Evolutionary conservation across 331 rosid species (phyloP).

Genomic region (Arachis monticola): DNA sequence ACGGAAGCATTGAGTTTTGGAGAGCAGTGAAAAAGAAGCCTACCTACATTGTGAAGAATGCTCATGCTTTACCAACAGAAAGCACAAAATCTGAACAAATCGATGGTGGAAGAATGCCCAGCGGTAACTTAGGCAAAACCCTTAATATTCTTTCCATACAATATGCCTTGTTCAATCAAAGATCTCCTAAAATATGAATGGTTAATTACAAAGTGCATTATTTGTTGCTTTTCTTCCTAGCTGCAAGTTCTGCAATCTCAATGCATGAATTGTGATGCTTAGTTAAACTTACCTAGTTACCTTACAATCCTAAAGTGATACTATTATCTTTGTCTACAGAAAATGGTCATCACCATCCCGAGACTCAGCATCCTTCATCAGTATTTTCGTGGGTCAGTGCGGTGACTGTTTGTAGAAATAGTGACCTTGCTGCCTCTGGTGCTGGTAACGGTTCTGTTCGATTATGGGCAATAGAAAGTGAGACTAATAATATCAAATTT

Average conservation of each 20-base stretch:
- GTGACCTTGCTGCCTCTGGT: constrained; percentile 95
- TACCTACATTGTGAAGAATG: constrained; percentile 69
- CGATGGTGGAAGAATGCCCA: constrained; percentile 57
- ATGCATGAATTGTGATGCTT: background rate
- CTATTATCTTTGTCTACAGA: constrained; percentile 55
- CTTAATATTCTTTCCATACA: constrained; percentile 10
- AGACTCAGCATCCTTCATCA: constrained; percentile 51
- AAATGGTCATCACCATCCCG: constrained; percentile 57
- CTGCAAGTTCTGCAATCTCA: background rate
- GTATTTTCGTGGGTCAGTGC: constrained; percentile 89
- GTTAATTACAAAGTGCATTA: constrained; percentile 6
- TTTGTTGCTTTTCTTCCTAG: background rate
- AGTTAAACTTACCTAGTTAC: constrained; percentile 3
- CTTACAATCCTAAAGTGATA: constrained; percentile 33
- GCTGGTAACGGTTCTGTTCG: constrained; percentile 89
- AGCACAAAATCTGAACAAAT: constrained; percentile 47
- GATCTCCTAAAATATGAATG: constrained; percentile 2
- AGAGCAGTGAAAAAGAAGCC: constrained; percentile 78
- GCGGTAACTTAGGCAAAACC: constrained; percentile 66
- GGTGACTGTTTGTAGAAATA: constrained; percentile 72
- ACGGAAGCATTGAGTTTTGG: constrained; percentile 95
- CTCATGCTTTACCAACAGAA: constrained; percentile 61
- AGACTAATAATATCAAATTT: constrained; percentile 61
- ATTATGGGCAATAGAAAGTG: constrained; percentile 75
- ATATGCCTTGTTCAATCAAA: background rate